Evolutionary conservation across 2,329 filamentous ascomycete species (phyloP), one percentile per base, ranked within the genome.

Genomic region (Pseudogymnoascus sp.): DNA sequence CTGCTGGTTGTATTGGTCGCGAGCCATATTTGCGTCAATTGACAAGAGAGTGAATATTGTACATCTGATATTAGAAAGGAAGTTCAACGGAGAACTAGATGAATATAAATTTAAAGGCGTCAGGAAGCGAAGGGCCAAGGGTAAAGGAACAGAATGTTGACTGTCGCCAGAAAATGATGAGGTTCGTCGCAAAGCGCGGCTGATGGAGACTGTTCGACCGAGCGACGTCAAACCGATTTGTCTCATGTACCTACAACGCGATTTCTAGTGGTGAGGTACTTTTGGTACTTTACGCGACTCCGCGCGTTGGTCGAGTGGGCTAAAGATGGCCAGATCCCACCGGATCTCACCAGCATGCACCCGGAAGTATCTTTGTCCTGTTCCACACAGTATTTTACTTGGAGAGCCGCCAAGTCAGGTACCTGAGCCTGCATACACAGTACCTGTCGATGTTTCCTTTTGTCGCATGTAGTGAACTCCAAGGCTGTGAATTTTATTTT

Each of bases 1-100:
- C 75, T 89, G 84, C 66, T 81, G 72, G 70, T 85, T 85, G 70
- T 76, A 84, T 59, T 74, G 73, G 71, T 87, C 84, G 69, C 84
- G 81, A 59, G 72, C 72, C 63, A 69, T 66, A 35, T 41, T 64
- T 44, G 66, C 29, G 35, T 35, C 31, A 35, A 44, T 44, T 44
- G 41, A 51, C 59, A 61, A 44, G 36, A 44, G 31, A 55, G 36
- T 42, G 39, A 17, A 21, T 44, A 35, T 44, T 35, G 59, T 35
- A 44, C 59, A 61, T 51, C 59, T 61, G 59, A 55, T 44, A 44
- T 61, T 38, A 33, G 35, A 55, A 35, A 55, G 29, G 21, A 17
- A 17, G 48, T 8, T 29, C 29, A 21, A 13, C 29, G 48, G 48
- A 33, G 9, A 21, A 55, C 15, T 29, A n/a, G 21, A 55, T 33